These are phyloP conservation scores for Ambrosia artemisiifolia DNA, from an alignment of 129 eudicot genomes.

Conservation along the genomic window DNA sequence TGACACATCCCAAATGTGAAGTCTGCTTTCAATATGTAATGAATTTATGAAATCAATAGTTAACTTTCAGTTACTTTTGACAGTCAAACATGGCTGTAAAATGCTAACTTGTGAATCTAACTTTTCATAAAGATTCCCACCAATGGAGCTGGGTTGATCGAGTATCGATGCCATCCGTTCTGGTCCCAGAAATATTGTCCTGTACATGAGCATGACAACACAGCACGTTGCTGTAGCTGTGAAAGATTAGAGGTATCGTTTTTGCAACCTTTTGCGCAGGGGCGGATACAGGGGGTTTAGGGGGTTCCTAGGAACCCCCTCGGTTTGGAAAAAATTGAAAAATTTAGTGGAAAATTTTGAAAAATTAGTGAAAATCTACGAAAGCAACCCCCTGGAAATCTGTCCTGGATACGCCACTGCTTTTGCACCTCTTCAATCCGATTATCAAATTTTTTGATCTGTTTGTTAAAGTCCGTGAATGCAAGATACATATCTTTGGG, in stretches of 20 bases:
- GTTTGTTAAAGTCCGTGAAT: conserved; percentile 64
- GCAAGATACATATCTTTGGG: conserved; percentile 77
- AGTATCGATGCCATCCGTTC: conserved; percentile 98
- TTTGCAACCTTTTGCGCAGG: not conserved
- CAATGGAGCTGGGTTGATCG: conserved; percentile 87
- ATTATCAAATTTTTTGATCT: not conserved
- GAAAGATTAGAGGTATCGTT: conserved; percentile 85
- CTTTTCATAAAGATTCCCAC: conserved; percentile 60
- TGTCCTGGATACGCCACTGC: too few relatives aligned
- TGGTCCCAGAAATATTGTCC: conserved; percentile 99
- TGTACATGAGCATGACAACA: conserved; percentile 83
- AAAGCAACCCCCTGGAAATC: too few relatives aligned
- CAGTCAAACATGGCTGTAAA: not conserved
- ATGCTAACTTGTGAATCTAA: conserved; percentile 23
- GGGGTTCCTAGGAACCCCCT: too few relatives aligned
- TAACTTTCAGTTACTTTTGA: not conserved
- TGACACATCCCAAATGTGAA: conserved; percentile 93
- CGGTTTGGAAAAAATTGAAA: too few relatives aligned
- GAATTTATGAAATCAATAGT: conserved; percentile 9
- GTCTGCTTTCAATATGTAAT: conserved; percentile 96
- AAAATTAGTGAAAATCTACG: too few relatives aligned
- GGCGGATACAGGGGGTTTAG: too few relatives aligned
- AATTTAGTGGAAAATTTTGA: too few relatives aligned
- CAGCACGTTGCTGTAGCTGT: conserved; percentile 97
- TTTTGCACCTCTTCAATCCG: not conserved